Percentiles rank a stretch among this genome's conserved stretches.
phyloP scores from a whole-genome alignment of 2,329 filamentous ascomycete genomes.

The Clarireedia paspali region DNA sequence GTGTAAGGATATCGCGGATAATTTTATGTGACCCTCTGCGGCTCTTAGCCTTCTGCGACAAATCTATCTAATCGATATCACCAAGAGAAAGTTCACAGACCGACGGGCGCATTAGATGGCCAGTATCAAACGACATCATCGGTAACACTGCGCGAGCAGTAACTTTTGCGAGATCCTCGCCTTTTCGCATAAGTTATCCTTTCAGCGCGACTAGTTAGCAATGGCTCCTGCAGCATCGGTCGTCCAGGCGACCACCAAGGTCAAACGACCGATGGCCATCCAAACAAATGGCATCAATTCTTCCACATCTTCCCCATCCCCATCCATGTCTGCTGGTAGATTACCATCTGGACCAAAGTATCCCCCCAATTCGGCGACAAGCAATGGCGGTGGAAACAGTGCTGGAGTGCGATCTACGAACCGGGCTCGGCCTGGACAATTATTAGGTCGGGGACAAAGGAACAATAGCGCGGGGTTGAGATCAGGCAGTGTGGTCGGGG shows the following conservation, averaged over 20 bases:
- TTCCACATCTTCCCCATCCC: conserved; percentile 44
- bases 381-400: conserved; percentile 33
- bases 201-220: not conserved
- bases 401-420: conserved; percentile 42
- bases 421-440: conserved; percentile 43
- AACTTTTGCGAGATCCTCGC: not conserved
- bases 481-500: conserved; percentile 41
- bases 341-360: conserved; percentile 46
- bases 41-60: not conserved
- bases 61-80: not conserved
- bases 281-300: conserved; percentile 33
- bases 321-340: conserved; percentile 45
- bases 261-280: conserved; percentile 61
- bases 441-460: conserved; percentile 40
- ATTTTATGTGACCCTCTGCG: no score
- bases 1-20: no score
- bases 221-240: conserved; percentile 27
- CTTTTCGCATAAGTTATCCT: not conserved
- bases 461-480: conserved; percentile 41
- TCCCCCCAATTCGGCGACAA: conserved; percentile 39
- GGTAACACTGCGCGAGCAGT: conserved; percentile 14
- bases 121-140: conserved; percentile 10
- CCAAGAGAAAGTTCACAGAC: not conserved
- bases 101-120: conserved; percentile 15
- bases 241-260: conserved; percentile 39